A percentile compares a stretch with the other conserved stretches of the same genome.
phyloP scores from a whole-genome alignment of 208 protist genomes.

The Acanthamoeba triangularis region DNA sequence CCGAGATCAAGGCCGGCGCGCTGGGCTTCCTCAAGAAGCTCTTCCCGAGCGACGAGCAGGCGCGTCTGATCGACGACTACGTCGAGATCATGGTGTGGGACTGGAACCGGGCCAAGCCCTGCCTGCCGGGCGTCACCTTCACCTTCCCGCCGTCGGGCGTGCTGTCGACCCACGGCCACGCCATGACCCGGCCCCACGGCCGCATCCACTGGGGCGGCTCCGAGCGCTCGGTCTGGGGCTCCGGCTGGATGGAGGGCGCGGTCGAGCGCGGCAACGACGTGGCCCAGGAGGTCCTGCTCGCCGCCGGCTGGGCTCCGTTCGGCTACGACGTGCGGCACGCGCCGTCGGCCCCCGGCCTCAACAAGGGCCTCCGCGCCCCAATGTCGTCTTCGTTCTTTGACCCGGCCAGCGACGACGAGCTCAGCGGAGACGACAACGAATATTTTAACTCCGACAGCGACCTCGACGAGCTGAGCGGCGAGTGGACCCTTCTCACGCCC shows the following conservation, averaged over 20 bases:
- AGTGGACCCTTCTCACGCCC: too few species aligned
- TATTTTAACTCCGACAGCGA: too few species aligned
- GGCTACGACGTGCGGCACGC: conserved; percentile 14
- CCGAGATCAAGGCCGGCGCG: neutral
- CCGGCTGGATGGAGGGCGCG: conserved; percentile 51
- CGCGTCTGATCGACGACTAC: neutral
- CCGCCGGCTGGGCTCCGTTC: neutral
- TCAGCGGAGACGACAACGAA: too few species aligned
- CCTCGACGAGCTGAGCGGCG: too few species aligned
- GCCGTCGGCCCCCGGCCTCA: too few species aligned
- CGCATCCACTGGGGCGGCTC: conserved; percentile 46
- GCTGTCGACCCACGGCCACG: neutral
- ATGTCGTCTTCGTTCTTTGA: too few species aligned
- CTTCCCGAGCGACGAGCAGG: neutral
- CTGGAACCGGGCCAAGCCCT: conserved; percentile 33
- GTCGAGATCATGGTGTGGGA: neutral
- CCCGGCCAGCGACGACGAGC: too few species aligned
- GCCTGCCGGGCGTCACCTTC: neutral
- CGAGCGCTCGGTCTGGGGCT: conserved; percentile 38
- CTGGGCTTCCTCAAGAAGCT: neutral
- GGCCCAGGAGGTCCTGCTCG: conserved; percentile 8
- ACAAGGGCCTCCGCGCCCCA: neutral
- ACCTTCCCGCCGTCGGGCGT: neutral
- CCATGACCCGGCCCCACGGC: neutral
- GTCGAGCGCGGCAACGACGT: conserved; percentile 55